Evolutionary conservation across 1,284 basidiomycete genomes (phyloP), one percentile per base, ranked within the genome.

Genomic region (Ganoderma sp.): DNA sequence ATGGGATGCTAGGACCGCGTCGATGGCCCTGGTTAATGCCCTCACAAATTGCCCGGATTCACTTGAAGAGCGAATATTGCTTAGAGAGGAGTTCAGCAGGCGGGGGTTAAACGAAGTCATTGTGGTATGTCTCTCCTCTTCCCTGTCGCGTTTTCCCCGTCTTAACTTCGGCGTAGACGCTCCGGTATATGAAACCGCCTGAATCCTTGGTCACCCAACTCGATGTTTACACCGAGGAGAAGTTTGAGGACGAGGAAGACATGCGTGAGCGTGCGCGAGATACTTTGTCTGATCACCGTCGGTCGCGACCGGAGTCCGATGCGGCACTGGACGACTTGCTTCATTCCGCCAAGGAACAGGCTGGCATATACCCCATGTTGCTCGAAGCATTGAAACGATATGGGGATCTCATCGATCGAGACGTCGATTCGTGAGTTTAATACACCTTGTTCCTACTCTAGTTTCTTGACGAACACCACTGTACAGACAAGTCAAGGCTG

Each of bases 171-270:
- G 1, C 8, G 0, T 64, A 95, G 92, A 85, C 88, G 2, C 80
- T 96, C 6, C 86, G 90, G 70, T 94, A 94, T 74, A 82, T 90
- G 56, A 87, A 88, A 73, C 92, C 94, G 0, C 92, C 94, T 14
- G 93, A 95, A 57, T 79, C 80, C 1, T 81, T 96, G 39, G 76
- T 90, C 19, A 91, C 85, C 0, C 95, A 97, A 74, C 81, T 96
- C 7, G 88, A 92, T 71, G 85, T 94, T 19, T 97, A 95, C 74
- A 86, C 87, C 0, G 94, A 97, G 72, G 95, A 96, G 78, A 93
- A 94, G 74, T 92, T 92, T 62, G 94, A 96, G 72, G 95, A 97
- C 78, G 91, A 94, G 77, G 90, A 93, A 76, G 93, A 96, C 65
- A 84, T 95, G 78, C 87, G 89, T 22, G 90, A 94, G 67, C 85